Conservation (phyloP, 2,329 filamentous ascomycete species). For the Botrytis pseudocinerea region DNA sequence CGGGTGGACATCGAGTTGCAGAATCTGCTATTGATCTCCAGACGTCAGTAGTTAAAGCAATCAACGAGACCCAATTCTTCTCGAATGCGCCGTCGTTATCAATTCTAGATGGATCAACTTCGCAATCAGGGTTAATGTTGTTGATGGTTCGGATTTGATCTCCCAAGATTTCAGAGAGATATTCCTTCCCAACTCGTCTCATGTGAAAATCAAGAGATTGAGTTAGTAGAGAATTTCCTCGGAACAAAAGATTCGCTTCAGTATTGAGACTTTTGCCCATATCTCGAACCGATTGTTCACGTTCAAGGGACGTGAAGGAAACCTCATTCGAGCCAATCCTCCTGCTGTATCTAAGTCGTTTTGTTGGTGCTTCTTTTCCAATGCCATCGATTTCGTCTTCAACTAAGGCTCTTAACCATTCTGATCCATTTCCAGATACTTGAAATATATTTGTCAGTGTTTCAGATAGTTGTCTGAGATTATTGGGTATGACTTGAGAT, state of each 20-base stretch:
- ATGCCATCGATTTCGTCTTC: slow-evolving; percentile 97
- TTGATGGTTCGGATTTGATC: slow-evolving; percentile 88
- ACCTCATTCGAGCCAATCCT: slow-evolving; percentile 68
- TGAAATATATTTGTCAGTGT: slow-evolving; percentile 93
- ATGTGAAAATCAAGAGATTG: slow-evolving; percentile 95
- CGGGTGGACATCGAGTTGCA: slow-evolving; percentile 72
- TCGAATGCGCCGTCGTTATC: slow-evolving; percentile 67
- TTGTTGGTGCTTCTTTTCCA: slow-evolving; percentile 75
- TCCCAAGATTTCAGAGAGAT: slow-evolving; percentile 82
- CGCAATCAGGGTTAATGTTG: slow-evolving; percentile 85
- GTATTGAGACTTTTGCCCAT: slow-evolving; percentile 77
- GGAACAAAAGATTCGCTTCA: slow-evolving; percentile 92
- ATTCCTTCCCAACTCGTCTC: slow-evolving; percentile 90
- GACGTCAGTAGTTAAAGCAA: slow-evolving; percentile 74
- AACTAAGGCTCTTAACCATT: slow-evolving; percentile 91
- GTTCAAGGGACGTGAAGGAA: slow-evolving; percentile 62
- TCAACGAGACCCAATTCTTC: slow-evolving; percentile 78
- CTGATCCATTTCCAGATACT: slow-evolving; percentile 76
- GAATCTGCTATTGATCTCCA: slow-evolving; percentile 82
- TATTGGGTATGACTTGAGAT: slow-evolving; percentile 72
- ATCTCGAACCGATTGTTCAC: slow-evolving; percentile 72
- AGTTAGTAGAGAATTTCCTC: slow-evolving; percentile 90
- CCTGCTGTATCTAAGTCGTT: slow-evolving; percentile 70
- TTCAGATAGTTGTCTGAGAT: slow-evolving; percentile 79
- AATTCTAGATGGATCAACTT: slow-evolving; percentile 88